Evolutionary conservation across 306 rosid genomes (phyloP).

Genomic region (Pyrus betulifolia): DNA sequence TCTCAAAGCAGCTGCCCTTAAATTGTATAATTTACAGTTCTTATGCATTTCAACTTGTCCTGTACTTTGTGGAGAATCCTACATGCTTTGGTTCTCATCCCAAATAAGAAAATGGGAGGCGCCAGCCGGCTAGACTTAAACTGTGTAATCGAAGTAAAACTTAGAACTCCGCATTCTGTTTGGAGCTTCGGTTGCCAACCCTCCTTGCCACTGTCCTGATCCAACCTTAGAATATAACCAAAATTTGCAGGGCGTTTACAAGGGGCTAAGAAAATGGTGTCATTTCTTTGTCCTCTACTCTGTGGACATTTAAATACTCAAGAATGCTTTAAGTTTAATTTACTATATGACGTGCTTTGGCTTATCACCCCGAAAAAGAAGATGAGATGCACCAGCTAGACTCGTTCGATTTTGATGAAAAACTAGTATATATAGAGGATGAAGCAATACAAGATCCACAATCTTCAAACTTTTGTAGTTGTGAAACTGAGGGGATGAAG

Average conservation of each 20-base stretch:
- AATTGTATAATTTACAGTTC: too few relatives aligned
- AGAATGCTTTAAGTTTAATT: background rate
- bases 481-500: background rate
- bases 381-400: background rate
- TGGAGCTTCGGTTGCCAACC: background rate
- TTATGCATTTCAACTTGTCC: too few relatives aligned
- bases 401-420: background rate
- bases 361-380: background rate
- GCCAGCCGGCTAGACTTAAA: too few relatives aligned
- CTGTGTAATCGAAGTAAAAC: too few relatives aligned
- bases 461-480: background rate
- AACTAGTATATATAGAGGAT: background rate
- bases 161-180: background rate
- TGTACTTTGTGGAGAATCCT: too few relatives aligned
- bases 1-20: too few relatives aligned
- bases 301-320: background rate
- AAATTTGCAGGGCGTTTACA: too few relatives aligned
- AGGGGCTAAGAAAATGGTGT: too few relatives aligned
- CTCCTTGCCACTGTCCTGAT: background rate
- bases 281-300: background rate
- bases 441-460: background rate
- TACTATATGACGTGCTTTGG: background rate
- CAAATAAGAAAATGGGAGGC: too few relatives aligned
- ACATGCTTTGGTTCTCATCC: too few relatives aligned
- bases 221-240: too few relatives aligned